Evolutionary conservation across 805 yeast species (phyloP).

Genomic region (Dipodascus albidus): DNA sequence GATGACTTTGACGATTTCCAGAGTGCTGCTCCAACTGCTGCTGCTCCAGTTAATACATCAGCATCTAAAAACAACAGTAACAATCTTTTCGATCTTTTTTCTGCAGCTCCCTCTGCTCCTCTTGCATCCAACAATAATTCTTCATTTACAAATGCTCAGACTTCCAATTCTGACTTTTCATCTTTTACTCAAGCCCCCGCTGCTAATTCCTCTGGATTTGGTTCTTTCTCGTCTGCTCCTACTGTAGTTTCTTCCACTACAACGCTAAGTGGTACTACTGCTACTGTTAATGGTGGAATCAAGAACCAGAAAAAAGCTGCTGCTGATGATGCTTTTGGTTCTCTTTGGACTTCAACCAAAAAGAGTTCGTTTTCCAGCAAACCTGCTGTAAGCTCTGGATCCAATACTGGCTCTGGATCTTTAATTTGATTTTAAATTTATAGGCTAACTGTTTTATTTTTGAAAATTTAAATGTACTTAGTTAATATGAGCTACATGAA

Average conservation of each 20-base stretch:
- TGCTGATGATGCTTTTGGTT: slow-evolving; percentile 28
- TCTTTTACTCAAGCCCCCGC: slow-evolving; percentile 8
- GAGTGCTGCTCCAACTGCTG: slow-evolving; percentile 38
- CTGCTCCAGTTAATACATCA: slow-evolving; percentile 17
- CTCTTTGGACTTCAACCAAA: slow-evolving; percentile 27
- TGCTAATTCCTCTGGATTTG: slow-evolving; percentile 4
- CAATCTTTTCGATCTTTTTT: slow-evolving; percentile 15
- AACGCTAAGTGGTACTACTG: slow-evolving; percentile 11
- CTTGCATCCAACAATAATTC: slow-evolving; percentile 5
- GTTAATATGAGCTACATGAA: neutral
- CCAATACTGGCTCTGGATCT: neutral
- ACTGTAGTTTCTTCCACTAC: slow-evolving; percentile 5
- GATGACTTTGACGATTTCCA: slow-evolving; percentile 60
- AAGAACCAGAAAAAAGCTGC: slow-evolving; percentile 10
- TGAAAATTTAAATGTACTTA: too few species aligned
- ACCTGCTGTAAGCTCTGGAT: neutral
- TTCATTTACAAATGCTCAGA: slow-evolving; percentile 8
- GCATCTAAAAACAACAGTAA: slow-evolving; percentile 12
- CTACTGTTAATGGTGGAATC: slow-evolving; percentile 6
- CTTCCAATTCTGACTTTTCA: slow-evolving; percentile 8
- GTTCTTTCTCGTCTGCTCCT: slow-evolving; percentile 10
- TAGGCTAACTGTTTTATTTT: too few species aligned
- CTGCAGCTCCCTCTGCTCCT: slow-evolving; percentile 8
- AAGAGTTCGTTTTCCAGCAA: neutral
- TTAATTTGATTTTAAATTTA: too few species aligned